These are phyloP conservation scores for Isabelozyma heimii DNA, from an alignment of 805 yeast species.

Conservation along the genomic window DNA sequence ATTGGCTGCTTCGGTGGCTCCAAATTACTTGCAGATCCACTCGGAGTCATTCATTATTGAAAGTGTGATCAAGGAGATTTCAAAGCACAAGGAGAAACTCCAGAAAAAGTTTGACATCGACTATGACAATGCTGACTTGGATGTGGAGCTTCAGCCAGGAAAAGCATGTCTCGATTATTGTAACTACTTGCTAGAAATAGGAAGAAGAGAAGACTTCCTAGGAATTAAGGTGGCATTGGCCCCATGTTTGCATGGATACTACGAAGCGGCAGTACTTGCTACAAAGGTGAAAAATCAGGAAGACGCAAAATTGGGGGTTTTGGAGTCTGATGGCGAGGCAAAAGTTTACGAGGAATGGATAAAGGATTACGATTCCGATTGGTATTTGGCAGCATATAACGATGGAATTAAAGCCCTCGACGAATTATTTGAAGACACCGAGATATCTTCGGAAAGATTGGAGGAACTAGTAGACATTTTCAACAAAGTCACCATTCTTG, in stretches of 20 bases:
- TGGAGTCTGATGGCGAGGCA: slow-evolving; percentile 16
- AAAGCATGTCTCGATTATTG: slow-evolving; percentile 61
- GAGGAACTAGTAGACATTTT: slow-evolving; percentile 56
- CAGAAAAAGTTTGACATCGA: slow-evolving; percentile 35
- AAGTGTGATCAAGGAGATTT: slow-evolving; percentile 54
- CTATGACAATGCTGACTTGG: slow-evolving; percentile 34
- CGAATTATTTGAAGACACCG: slow-evolving; percentile 26
- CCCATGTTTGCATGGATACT: slow-evolving; percentile 76
- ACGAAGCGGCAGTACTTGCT: slow-evolving; percentile 49
- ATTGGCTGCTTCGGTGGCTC: slow-evolving; percentile 61
- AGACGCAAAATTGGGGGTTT: slow-evolving; percentile 14
- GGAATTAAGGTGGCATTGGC: slow-evolving; percentile 67
- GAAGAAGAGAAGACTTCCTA: slow-evolving; percentile 54
- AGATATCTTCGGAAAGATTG: slow-evolving; percentile 42
- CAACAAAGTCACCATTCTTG: slow-evolving; percentile 57
- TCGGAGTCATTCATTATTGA: slow-evolving; percentile 50
- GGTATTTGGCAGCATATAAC: slow-evolving; percentile 53
- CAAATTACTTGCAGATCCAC: slow-evolving; percentile 48
- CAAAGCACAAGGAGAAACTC: slow-evolving; percentile 53
- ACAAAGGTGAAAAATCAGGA: slow-evolving; percentile 10
- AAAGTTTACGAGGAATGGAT: slow-evolving; percentile 54
- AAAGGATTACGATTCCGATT: slow-evolving; percentile 55
- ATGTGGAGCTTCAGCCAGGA: slow-evolving; percentile 47
- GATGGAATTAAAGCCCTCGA: slow-evolving; percentile 52
- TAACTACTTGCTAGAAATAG: slow-evolving; percentile 54